Percentiles rank a stretch among this genome's conserved stretches.
phyloP scores from a whole-genome alignment of 371 early-diverging fungal genomes.

The Mucor ambiguus region DNA sequence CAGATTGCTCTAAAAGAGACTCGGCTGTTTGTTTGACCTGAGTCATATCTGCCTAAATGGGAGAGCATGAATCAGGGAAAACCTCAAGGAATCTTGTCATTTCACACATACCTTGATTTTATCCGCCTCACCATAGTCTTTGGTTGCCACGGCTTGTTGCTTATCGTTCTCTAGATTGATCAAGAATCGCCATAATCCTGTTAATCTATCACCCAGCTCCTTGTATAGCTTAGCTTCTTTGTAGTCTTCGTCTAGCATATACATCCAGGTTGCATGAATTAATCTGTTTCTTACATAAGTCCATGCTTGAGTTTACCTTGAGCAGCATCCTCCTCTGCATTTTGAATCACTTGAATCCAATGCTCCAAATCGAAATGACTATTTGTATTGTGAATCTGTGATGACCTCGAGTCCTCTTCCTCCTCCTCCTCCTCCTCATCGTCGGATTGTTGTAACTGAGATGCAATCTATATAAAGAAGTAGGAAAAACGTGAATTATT shows the following conservation, averaged over 20 bases:
- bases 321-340: constrained; percentile 44
- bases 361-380: constrained; percentile 37
- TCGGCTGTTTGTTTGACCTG: constrained; percentile 25
- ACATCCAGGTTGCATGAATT: neutral
- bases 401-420: constrained; percentile 10
- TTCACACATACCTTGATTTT: constrained; percentile 60
- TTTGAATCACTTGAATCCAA: constrained; percentile 41
- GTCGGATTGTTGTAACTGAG: neutral
- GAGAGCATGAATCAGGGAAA: neutral
- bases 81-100: neutral
- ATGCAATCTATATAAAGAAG: constrained; percentile 1
- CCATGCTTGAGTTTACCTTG: constrained; percentile 27
- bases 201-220: constrained; percentile 36
- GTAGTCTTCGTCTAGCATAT: constrained; percentile 50
- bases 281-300: neutral
- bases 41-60: constrained; percentile 23
- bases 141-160: constrained; percentile 60
- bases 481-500: neutral
- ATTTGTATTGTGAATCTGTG: constrained; percentile 10
- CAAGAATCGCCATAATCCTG: constrained; percentile 53
- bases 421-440: neutral
- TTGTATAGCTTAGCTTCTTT: constrained; percentile 63
- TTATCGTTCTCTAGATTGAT: constrained; percentile 58
- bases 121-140: constrained; percentile 79
- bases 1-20: constrained; percentile 23